These are phyloP conservation scores for Pseudoturritis turrita DNA, from an alignment of 345 rosid species.

Conservation along the genomic window DNA sequence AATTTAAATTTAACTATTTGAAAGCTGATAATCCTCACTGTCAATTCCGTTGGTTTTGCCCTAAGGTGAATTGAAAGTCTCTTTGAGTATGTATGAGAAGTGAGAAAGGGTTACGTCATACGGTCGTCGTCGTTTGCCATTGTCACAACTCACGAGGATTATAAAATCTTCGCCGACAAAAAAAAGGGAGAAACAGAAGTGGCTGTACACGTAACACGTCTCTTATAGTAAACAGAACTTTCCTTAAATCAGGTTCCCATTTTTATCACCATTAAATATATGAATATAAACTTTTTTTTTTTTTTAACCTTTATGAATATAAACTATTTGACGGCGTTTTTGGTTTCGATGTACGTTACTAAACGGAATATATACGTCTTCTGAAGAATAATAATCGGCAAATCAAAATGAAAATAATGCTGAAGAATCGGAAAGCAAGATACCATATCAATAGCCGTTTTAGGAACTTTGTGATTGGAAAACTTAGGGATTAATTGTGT, in stretches of 20 bases:
- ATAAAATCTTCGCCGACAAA: slow-evolving; percentile 26
- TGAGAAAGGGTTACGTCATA: slow-evolving; percentile 1
- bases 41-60: not conserved
- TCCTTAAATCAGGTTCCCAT: slow-evolving; percentile 6
- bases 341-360: not conserved
- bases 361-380: too few species aligned
- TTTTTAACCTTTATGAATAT: too few species aligned
- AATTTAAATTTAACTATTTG: too few species aligned
- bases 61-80: slow-evolving; percentile 3
- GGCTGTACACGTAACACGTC: slow-evolving; percentile 20
- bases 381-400: too few species aligned
- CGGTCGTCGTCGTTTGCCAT: slow-evolving; percentile 11
- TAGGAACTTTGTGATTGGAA: not conserved
- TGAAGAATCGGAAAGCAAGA: not conserved
- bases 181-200: not conserved
- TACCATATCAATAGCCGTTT: not conserved
- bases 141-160: slow-evolving; percentile 16
- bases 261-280: not conserved
- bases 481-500: too few species aligned
- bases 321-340: not conserved
- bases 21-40: not conserved
- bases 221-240: not conserved
- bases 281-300: too few species aligned
- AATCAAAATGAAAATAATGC: not conserved
- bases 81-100: not conserved